A percentile compares a stretch with the other conserved stretches of the same genome.
These are phyloP conservation scores for Aspergillus pseudoglaucus DNA, from an alignment of 2,329 filamentous ascomycete species.

Conservation along the genomic window DNA sequence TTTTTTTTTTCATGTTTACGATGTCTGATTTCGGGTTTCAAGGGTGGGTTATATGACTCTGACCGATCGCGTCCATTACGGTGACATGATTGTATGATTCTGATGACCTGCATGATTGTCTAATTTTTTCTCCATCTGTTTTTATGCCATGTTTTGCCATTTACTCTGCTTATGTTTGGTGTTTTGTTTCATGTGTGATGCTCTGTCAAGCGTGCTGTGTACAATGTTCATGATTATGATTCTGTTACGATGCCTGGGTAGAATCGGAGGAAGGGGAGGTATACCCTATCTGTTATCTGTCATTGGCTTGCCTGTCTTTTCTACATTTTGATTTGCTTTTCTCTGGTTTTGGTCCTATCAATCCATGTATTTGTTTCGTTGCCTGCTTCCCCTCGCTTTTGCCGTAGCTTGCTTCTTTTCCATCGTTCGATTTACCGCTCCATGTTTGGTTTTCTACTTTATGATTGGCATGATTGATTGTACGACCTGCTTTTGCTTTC, in stretches of 20 bases:
- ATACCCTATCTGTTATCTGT: not conserved
- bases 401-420: not conserved
- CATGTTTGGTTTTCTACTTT: not conserved
- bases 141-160: slow-evolving; percentile 3
- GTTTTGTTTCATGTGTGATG: not conserved
- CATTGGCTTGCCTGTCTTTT: not conserved
- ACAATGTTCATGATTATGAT: not conserved
- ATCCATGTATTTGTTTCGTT: not conserved
- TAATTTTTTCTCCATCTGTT: slow-evolving; percentile 7
- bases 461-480: slow-evolving; percentile 1
- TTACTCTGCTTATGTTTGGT: slow-evolving; percentile 2
- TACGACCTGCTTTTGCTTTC: slow-evolving; percentile 6
- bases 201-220: not conserved
- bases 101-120: slow-evolving; percentile 27
- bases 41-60: slow-evolving; percentile 7
- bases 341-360: not conserved
- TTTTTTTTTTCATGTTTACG: slow-evolving; percentile 1
- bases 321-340: not conserved
- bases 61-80: slow-evolving; percentile 14
- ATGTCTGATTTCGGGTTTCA: slow-evolving; percentile 10
- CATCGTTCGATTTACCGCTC: not conserved
- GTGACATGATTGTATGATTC: slow-evolving; percentile 31
- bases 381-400: not conserved
- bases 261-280: not conserved
- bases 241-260: not conserved